phyloP scores from a whole-genome alignment of 805 yeast species.

The Hanseniaspora clermontiae region DNA sequence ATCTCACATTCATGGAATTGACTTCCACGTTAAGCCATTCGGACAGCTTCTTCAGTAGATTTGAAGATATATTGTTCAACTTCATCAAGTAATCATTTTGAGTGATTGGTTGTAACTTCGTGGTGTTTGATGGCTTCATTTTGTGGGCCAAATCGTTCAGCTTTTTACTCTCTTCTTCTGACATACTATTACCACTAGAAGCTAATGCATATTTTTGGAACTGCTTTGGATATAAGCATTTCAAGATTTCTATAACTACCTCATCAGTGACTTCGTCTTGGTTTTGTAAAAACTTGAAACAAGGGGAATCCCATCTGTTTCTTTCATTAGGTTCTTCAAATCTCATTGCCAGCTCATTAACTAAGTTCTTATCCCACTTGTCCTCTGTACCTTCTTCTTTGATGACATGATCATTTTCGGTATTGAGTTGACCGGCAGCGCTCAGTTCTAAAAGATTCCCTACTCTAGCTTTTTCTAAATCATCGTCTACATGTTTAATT shows the following conservation, averaged over 20 bases:
- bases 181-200: slow-evolving; percentile 8
- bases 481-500: slow-evolving; percentile 47
- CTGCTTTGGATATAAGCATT: slow-evolving; percentile 35
- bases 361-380: slow-evolving; percentile 53
- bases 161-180: slow-evolving; percentile 26
- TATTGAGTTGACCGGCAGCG: slow-evolving; percentile 12
- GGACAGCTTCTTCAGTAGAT: slow-evolving; percentile 40
- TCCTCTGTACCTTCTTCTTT: slow-evolving; percentile 20
- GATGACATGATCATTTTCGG: slow-evolving; percentile 17
- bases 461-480: slow-evolving; percentile 28
- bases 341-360: slow-evolving; percentile 62
- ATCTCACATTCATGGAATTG: slow-evolving; percentile 9
- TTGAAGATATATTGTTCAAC: slow-evolving; percentile 3
- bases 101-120: slow-evolving; percentile 67
- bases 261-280: slow-evolving; percentile 36
- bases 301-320: slow-evolving; percentile 88
- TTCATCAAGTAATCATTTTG: slow-evolving; percentile 44
- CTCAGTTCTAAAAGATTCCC: slow-evolving; percentile 6
- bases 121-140: slow-evolving; percentile 72
- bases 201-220: slow-evolving; percentile 9
- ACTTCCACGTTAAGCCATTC: slow-evolving; percentile 36
- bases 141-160: slow-evolving; percentile 36
- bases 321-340: slow-evolving; percentile 81
- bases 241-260: slow-evolving; percentile 50
- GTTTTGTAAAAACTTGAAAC: slow-evolving; percentile 47